phyloP scores from a whole-genome alignment of 495 filamentous ascomycete species.

The Pseudomonodictys pantanalensis region DNA sequence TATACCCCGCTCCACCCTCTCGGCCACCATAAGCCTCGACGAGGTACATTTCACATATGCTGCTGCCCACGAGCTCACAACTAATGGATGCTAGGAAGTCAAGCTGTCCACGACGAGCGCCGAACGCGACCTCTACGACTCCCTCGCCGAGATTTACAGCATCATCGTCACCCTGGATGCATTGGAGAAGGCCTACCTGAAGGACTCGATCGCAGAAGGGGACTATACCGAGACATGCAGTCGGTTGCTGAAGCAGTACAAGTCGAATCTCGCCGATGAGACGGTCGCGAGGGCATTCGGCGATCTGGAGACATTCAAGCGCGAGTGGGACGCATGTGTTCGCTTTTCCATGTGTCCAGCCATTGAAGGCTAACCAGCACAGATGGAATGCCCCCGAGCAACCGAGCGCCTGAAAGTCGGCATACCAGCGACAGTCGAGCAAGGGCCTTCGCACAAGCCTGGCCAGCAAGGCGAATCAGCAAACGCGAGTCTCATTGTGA shows the following conservation, averaged over 20 bases:
- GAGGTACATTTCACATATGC: constrained; percentile 62
- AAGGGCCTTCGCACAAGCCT: constrained; percentile 45
- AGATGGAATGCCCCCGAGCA: constrained; percentile 94
- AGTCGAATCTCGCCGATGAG: constrained; percentile 84
- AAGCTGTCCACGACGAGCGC: constrained; percentile 80
- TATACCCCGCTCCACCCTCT: constrained; percentile 71
- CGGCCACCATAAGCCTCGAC: constrained; percentile 88
- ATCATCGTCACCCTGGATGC: constrained; percentile 95
- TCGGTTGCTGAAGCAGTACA: constrained; percentile 92
- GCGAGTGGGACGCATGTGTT: constrained; percentile 75
- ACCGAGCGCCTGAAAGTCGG: constrained; percentile 90
- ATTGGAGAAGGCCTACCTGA: constrained; percentile 93
- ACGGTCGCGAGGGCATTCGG: constrained; percentile 77
- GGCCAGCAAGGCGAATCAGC: constrained; percentile 47
- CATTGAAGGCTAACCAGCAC: neutral
- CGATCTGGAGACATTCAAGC: constrained; percentile 90
- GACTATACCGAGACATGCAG: constrained; percentile 96
- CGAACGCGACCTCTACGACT: constrained; percentile 91
- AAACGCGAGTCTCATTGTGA: constrained; percentile 71
- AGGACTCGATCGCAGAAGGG: constrained; percentile 85
- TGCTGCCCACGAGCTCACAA: neutral
- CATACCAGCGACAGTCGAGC: constrained; percentile 65
- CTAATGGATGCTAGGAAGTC: constrained; percentile 65
- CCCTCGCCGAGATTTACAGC: constrained; percentile 94
- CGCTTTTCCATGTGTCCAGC: neutral